These are phyloP conservation scores for Phytophthora hibernalis DNA, from an alignment of 352 stramenopile genomes.

Conservation along the genomic window DNA sequence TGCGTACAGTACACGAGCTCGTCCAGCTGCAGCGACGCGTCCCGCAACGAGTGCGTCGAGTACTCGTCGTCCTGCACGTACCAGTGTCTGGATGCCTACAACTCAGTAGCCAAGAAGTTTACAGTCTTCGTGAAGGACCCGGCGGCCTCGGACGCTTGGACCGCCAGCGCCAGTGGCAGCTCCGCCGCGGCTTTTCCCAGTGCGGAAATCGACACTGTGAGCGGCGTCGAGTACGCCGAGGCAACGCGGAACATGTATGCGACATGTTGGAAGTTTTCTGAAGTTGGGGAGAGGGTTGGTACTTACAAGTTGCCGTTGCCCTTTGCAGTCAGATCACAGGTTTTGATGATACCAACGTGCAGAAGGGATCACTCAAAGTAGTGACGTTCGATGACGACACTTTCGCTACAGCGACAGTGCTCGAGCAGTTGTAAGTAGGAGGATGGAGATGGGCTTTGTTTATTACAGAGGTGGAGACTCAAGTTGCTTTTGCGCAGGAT, in stretches of 20 bases:
- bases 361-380: slow-evolving; percentile 67
- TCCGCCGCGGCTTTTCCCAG: slow-evolving; percentile 47
- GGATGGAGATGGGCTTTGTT: neutral
- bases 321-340: slow-evolving; percentile 71
- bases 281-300: neutral
- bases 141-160: slow-evolving; percentile 49
- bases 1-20: slow-evolving; percentile 67
- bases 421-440: slow-evolving; percentile 64
- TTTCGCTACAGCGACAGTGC: slow-evolving; percentile 48
- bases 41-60: slow-evolving; percentile 57
- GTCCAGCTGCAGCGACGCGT: slow-evolving; percentile 53
- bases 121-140: slow-evolving; percentile 82
- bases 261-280: slow-evolving; percentile 1
- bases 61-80: slow-evolving; percentile 62
- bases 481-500: slow-evolving; percentile 34
- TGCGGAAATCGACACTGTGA: slow-evolving; percentile 60
- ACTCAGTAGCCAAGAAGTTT: slow-evolving; percentile 49
- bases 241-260: slow-evolving; percentile 58
- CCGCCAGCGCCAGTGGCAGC: slow-evolving; percentile 28
- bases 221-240: slow-evolving; percentile 44
- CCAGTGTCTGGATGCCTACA: slow-evolving; percentile 76
- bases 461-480: neutral
- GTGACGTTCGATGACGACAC: slow-evolving; percentile 54
- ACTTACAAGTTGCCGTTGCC: slow-evolving; percentile 11
- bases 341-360: slow-evolving; percentile 56